A percentile compares a stretch with the other conserved stretches of the same genome.
Conservation (phyloP, 805 yeast species). For the Starmerella sirachaensis region DNA sequence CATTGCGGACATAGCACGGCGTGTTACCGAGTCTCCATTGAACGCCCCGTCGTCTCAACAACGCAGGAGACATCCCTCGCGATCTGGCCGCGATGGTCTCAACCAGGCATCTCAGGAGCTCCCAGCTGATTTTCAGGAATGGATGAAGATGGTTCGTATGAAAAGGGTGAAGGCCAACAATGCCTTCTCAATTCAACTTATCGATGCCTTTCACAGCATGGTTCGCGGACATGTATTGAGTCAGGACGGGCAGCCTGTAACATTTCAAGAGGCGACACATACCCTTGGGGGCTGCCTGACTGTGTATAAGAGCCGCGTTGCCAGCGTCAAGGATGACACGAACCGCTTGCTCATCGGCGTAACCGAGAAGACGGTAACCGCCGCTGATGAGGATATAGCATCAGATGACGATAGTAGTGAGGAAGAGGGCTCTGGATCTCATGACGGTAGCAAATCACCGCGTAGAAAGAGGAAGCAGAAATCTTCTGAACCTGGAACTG, state of each 20-base stretch:
- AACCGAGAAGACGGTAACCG: conserved; percentile 25
- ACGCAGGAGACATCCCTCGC: background rate
- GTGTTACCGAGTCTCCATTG: conserved; percentile 15
- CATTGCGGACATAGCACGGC: conserved; percentile 13
- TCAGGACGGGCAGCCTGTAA: conserved; percentile 65
- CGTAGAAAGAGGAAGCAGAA: background rate
- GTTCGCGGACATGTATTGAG: conserved; percentile 26
- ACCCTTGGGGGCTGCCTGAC: conserved; percentile 92
- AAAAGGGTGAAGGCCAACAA: conserved; percentile 74
- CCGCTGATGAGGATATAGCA: conserved; percentile 31
- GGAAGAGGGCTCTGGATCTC: too few relatives aligned
- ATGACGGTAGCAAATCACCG: conserved; percentile 19
- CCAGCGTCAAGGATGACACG: conserved; percentile 83
- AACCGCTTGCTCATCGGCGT: conserved; percentile 72
- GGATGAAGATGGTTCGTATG: conserved; percentile 65
- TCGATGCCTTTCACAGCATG: conserved; percentile 82
- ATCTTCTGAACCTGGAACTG: background rate
- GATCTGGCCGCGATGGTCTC: background rate
- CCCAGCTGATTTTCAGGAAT: conserved; percentile 45
- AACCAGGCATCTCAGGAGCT: background rate
- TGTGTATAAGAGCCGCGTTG: conserved; percentile 81
- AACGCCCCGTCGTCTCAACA: background rate
- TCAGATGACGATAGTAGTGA: conserved; percentile 14
- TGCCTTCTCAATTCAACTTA: conserved; percentile 82
- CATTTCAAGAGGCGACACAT: conserved; percentile 82